Percentiles rank a stretch among this genome's conserved stretches.
Evolutionary conservation across 2,329 filamentous ascomycete genomes (phyloP).

Genomic region (Bipolaris oryzae): DNA sequence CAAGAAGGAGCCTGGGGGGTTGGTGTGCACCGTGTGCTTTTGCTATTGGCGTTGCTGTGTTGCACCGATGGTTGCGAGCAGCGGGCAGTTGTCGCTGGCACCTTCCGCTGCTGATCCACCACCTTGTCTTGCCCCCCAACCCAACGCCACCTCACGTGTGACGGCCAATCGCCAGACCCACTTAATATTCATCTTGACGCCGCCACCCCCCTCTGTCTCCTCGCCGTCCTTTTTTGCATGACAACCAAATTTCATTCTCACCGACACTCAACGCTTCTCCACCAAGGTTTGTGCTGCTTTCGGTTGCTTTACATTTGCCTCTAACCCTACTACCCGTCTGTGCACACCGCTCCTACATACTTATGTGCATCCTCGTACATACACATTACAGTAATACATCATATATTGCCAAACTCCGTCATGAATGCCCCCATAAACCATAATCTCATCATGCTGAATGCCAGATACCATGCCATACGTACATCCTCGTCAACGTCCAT

Average conservation of each 20-base stretch:
- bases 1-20: neutral
- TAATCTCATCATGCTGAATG: slow-evolving; percentile 4
- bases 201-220: neutral
- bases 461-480: neutral
- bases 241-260: neutral
- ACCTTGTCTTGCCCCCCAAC: slow-evolving; percentile 10
- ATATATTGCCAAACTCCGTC: neutral
- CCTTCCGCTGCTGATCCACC: slow-evolving; percentile 12
- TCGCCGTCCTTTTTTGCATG: neutral
- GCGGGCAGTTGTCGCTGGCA: slow-evolving; percentile 2
- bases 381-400: neutral
- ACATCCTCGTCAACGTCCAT: neutral
- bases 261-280: neutral
- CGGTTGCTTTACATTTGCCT: neutral
- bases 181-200: neutral
- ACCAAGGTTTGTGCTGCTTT: neutral
- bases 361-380: neutral
- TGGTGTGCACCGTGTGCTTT: neutral
- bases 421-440: neutral
- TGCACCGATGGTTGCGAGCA: slow-evolving; percentile 16
- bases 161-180: neutral
- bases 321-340: neutral
- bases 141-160: slow-evolving; percentile 25
- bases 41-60: slow-evolving; percentile 8
- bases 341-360: neutral